Conservation (phyloP, 352 stramenopile species). For the Globisporangium parvum region DNA sequence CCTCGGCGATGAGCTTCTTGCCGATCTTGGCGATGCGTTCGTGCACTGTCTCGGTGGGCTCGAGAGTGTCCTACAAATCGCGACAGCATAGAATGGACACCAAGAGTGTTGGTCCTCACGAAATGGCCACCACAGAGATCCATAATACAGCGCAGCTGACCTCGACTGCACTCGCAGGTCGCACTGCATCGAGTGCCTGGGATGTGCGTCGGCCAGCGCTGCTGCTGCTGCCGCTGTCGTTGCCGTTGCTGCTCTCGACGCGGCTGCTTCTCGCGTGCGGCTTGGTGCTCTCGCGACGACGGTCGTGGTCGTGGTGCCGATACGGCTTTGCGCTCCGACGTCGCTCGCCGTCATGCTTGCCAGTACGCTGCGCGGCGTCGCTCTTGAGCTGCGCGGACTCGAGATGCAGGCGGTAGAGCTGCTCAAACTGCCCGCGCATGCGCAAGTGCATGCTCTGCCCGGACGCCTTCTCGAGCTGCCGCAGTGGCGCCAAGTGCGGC, state of each 20-base stretch:
- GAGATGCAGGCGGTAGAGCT: slow-evolving; percentile 42
- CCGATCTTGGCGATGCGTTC: slow-evolving; percentile 66
- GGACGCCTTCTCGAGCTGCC: slow-evolving; percentile 36
- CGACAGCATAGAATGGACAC: background rate
- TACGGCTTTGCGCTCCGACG: slow-evolving; percentile 5
- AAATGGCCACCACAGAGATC: too few species aligned
- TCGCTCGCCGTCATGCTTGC: slow-evolving; percentile 1
- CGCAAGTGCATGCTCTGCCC: slow-evolving; percentile 44
- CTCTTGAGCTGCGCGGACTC: slow-evolving; percentile 20
- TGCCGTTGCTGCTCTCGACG: too few species aligned
- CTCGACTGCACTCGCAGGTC: background rate
- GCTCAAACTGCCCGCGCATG: slow-evolving; percentile 45
- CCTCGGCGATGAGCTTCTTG: slow-evolving; percentile 60
- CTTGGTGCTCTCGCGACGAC: slow-evolving; percentile 2
- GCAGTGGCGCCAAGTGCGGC: slow-evolving; percentile 38
- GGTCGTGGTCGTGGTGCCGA: slow-evolving; percentile 14
- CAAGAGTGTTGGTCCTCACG: too few species aligned
- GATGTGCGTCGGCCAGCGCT: too few species aligned
- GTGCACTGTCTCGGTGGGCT: slow-evolving; percentile 20
- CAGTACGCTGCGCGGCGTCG: slow-evolving; percentile 5
- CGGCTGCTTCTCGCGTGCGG: background rate
- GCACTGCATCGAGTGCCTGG: background rate
- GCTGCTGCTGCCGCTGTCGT: too few species aligned
- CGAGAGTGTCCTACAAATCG: background rate
- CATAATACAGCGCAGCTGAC: background rate